A percentile compares a stretch with the other conserved stretches of the same genome.
phyloP scores from a whole-genome alignment of 2,329 filamentous ascomycete species.

The Stromatinia cepivora region DNA sequence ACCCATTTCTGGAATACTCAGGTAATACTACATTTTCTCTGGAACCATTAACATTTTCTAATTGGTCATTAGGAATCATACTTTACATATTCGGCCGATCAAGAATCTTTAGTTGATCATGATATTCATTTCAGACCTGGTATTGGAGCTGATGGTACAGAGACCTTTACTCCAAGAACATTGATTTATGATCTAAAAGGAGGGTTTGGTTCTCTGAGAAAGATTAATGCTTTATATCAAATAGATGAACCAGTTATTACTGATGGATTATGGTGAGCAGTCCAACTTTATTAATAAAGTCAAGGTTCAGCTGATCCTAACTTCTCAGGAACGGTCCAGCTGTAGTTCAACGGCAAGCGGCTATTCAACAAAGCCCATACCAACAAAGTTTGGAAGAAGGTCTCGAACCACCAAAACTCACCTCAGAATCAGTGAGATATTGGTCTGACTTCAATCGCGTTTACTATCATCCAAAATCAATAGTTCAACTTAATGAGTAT shows the following conservation, averaged over 20 bases:
- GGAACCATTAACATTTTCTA: neutral
- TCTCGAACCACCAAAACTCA: conserved; percentile 61
- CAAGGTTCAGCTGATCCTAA: conserved; percentile 17
- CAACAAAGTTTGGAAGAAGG: conserved; percentile 78
- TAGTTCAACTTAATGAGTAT: conserved; percentile 84
- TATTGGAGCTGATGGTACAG: conserved; percentile 75
- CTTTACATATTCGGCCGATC: conserved; percentile 77
- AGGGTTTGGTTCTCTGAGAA: conserved; percentile 83
- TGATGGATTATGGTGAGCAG: conserved; percentile 45
- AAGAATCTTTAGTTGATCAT: conserved; percentile 72
- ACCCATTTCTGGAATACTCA: conserved; percentile 98
- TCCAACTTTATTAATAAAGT: neutral
- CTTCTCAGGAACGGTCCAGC: conserved; percentile 61
- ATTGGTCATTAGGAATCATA: conserved; percentile 77
- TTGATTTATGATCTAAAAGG: conserved; percentile 95
- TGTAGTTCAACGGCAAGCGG: conserved; percentile 65
- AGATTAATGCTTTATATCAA: conserved; percentile 81
- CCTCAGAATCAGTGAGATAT: conserved; percentile 74
- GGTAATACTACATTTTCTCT: conserved; percentile 47
- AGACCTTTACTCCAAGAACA: conserved; percentile 89
- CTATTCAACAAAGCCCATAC: conserved; percentile 72
- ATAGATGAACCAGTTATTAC: conserved; percentile 40
- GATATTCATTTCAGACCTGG: conserved; percentile 88
- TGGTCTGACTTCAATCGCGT: conserved; percentile 95
- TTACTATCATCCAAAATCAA: conserved; percentile 87